Percentiles rank a stretch among this genome's conserved stretches.
These are phyloP conservation scores for Knoxia roxburghii DNA, from an alignment of 257 asterid genomes.

Conservation along the genomic window DNA sequence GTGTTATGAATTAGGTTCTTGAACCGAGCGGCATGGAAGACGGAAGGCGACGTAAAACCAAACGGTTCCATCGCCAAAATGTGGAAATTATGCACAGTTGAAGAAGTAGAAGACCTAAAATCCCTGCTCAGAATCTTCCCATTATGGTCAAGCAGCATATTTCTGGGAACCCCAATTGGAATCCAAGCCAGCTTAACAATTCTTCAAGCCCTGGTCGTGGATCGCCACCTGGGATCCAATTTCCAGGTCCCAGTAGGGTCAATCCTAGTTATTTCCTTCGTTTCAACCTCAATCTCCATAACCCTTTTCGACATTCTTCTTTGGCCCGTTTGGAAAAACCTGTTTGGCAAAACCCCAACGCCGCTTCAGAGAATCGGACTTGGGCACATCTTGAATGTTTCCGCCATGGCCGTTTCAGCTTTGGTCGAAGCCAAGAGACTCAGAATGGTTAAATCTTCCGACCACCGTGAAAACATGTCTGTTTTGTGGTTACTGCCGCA, in stretches of 20 bases:
- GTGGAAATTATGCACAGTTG: constrained; percentile 37
- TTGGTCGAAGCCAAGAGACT: constrained; percentile 19
- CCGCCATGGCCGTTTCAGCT: constrained; percentile 18
- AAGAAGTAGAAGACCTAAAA: constrained; percentile 48
- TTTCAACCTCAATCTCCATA: constrained; percentile 24
- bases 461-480: constrained; percentile 13
- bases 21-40: constrained; percentile 34
- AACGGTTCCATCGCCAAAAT: constrained; percentile 21
- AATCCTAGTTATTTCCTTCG: constrained; percentile 23
- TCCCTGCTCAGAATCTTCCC: constrained; percentile 29
- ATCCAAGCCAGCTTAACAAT: constrained; percentile 31
- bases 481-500: constrained; percentile 27
- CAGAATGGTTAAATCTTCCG: constrained; percentile 4
- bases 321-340: constrained; percentile 21
- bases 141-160: constrained; percentile 37
- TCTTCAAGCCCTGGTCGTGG: constrained; percentile 38
- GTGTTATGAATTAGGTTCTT: constrained; percentile 17
- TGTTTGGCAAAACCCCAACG: not conserved
- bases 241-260: constrained; percentile 39
- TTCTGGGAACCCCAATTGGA: constrained; percentile 36
- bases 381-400: constrained; percentile 15
- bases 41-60: constrained; percentile 27
- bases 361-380: constrained; percentile 25
- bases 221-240: constrained; percentile 25
- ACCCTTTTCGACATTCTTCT: constrained; percentile 15